Evolutionary conservation across 164 flowering plant genomes (phyloP).

Genomic region (Annona cherimola): DNA sequence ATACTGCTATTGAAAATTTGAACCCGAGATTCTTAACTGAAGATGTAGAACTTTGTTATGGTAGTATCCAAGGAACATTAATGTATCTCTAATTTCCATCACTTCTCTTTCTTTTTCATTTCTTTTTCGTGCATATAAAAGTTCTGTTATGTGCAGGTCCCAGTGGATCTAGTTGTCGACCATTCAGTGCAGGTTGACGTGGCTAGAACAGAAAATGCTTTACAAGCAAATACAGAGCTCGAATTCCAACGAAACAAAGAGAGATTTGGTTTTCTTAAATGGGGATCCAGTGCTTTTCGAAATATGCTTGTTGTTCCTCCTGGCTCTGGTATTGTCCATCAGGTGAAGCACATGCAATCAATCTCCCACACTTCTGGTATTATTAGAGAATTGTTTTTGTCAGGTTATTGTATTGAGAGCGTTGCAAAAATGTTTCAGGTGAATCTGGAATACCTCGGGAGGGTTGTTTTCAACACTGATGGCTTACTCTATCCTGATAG

Average conservation of each 20-base stretch:
- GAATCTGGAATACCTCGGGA: slow-evolving; percentile 84
- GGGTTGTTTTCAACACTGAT: slow-evolving; percentile 82
- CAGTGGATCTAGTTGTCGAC: slow-evolving; percentile 90
- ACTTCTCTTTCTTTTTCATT: not conserved
- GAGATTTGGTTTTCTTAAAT: slow-evolving; percentile 80
- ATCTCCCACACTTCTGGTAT: not conserved
- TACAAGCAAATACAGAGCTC: slow-evolving; percentile 71
- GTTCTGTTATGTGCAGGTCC: slow-evolving; percentile 47
- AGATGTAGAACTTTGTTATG: not conserved
- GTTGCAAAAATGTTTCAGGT: slow-evolving; percentile 45
- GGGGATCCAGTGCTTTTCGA: slow-evolving; percentile 78
- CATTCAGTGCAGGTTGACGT: slow-evolving; percentile 89
- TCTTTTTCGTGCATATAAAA: not conserved
- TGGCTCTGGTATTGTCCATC: slow-evolving; percentile 89
- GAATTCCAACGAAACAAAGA: slow-evolving; percentile 76
- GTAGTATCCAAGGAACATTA: not conserved
- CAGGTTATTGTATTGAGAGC: not conserved
- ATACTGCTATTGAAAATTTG: not conserved
- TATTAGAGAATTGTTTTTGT: not conserved
- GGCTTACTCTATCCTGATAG: slow-evolving; percentile 92
- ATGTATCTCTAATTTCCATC: not conserved
- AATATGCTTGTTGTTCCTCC: slow-evolving; percentile 96
- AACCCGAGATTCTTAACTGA: not conserved
- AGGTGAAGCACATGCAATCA: slow-evolving; percentile 33
- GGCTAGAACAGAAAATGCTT: slow-evolving; percentile 73